Percentiles rank a stretch among this genome's conserved stretches.
Evolutionary conservation across 257 asterid genomes (phyloP).

Genomic region (Forsythia suspensa): DNA sequence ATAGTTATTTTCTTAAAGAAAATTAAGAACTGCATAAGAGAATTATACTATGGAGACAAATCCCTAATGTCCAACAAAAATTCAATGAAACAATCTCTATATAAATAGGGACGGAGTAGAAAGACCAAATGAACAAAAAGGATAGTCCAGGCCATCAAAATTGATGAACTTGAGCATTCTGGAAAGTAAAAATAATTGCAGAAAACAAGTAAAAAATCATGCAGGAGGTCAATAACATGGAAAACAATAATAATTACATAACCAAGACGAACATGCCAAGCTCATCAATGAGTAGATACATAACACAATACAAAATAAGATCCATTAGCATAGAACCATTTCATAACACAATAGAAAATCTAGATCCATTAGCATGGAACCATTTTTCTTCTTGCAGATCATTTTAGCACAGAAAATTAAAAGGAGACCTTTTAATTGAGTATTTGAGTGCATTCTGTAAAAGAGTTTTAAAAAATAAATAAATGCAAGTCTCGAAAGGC

Average conservation of each 20-base stretch:
- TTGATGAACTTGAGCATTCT: background rate
- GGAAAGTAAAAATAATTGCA: background rate
- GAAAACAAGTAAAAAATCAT: no score
- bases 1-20: background rate
- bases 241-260: background rate
- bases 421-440: background rate
- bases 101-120: background rate
- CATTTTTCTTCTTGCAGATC: background rate
- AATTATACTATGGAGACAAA: constrained; percentile 3
- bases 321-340: background rate
- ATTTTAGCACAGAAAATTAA: background rate
- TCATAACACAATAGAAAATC: background rate
- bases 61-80: background rate
- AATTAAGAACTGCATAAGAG: background rate
- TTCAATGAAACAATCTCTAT: background rate
- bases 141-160: background rate
- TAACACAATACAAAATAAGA: background rate
- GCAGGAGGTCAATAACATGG: background rate
- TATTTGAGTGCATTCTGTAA: background rate
- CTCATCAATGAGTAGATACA: background rate
- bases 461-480: constrained; percentile 3
- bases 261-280: background rate
- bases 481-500: background rate
- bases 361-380: background rate
- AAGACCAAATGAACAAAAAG: background rate